A percentile compares a stretch with the other conserved stretches of the same genome.
Evolutionary conservation across 2,329 filamentous ascomycete genomes (phyloP).

Genomic region (Pyrenophora teres): DNA sequence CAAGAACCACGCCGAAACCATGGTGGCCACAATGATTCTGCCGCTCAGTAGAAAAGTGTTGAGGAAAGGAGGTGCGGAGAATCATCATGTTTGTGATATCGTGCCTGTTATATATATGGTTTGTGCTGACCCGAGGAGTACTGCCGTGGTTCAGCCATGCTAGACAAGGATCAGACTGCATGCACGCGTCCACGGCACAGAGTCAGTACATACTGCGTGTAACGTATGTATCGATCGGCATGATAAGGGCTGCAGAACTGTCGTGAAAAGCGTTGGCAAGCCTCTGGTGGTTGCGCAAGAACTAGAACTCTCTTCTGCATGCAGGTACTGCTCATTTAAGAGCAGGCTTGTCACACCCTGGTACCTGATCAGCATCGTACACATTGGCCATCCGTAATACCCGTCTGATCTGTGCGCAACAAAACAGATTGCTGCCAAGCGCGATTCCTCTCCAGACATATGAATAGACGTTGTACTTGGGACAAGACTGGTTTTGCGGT

Average conservation of each 20-base stretch:
- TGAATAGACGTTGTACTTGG: background rate
- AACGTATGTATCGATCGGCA: constrained; percentile 14
- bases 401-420: too few relatives aligned
- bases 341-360: background rate
- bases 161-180: constrained; percentile 10
- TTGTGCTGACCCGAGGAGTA: constrained; percentile 6
- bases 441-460: background rate
- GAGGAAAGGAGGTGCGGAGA: background rate
- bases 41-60: background rate
- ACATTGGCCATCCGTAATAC: background rate
- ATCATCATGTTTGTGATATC: background rate
- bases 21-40: constrained; percentile 15
- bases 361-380: background rate
- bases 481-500: background rate
- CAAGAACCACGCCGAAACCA: constrained; percentile 27
- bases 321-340: background rate
- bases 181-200: constrained; percentile 12
- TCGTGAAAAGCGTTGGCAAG: background rate
- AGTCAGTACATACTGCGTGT: constrained; percentile 8
- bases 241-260: constrained; percentile 19
- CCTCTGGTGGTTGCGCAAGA: background rate
- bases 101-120: constrained; percentile 17
- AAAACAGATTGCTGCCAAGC: too few relatives aligned
- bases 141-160: constrained; percentile 20
- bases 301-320: background rate